Base-by-base conservation (phyloP, 2,329 filamentous ascomycete species). In the Pseudogymnoascus sp. region DNA sequence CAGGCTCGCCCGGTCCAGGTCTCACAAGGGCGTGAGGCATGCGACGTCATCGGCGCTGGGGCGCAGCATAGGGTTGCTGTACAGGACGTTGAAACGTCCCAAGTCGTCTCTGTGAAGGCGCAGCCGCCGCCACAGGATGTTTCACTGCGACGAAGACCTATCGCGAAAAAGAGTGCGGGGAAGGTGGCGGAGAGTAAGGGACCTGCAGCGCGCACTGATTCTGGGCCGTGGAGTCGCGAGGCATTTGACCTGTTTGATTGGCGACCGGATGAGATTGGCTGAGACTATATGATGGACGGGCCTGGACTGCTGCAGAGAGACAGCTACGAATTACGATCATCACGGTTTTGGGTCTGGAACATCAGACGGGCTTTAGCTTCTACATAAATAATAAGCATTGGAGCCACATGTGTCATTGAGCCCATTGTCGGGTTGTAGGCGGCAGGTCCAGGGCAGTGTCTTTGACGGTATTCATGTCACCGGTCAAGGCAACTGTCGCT, bases 161-260 rank as follows among this genome's bases (percentile, higher is more conserved):
- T 54, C 20, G 47, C 47, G 16, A 14, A 16, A 7, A 54, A 20
- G 47, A 33, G 28, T 16, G 47, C 9, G 47, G 47, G 28, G 47
- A 20, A 54, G 9, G 47, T 33, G 28, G 47, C 28, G 11, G 47
- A 35, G 47, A 18, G 28, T 8, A 28, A 14, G 47, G 47, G n/a
- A 14, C 28, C 47, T 20, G 16, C n/a, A 18, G 28, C 28, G 16
- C 47, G 47, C 28, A 35, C 28, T 54, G 47, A 35, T 54, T 54
- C 47, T 54, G 47, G 86, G 2, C 82, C 87, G 0, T 90, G 87
- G 87, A 89, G 85, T 66, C 80, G 78, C 22, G 86, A 89, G 69
- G 86, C 87, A 0, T 78, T 83, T 65, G 87, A 90, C 70, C 69
- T 90, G 54, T 81, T 90, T 64, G 84, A 82, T 68, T 83, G 79